Conservation (phyloP, 1,139 yeast species). For the Lodderomyces parapsilosis region DNA sequence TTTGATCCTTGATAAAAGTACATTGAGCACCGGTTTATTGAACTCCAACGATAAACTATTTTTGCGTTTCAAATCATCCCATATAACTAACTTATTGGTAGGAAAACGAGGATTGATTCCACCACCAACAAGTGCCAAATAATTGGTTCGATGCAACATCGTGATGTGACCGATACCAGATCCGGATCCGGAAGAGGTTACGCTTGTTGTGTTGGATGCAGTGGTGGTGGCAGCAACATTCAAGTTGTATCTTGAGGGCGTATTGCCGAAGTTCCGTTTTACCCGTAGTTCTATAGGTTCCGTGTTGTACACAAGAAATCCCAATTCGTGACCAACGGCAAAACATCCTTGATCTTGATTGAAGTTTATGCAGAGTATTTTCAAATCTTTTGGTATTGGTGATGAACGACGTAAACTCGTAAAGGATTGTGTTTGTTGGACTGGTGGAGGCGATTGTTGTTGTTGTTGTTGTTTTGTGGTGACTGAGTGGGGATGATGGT, state of each 20-base stretch:
- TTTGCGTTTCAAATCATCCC: constrained; percentile 87
- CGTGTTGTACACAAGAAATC: constrained; percentile 83
- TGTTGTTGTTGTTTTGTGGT: not conserved
- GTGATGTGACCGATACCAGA: constrained; percentile 73
- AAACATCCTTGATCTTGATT: constrained; percentile 92
- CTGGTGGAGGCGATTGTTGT: not conserved
- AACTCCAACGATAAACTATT: constrained; percentile 77
- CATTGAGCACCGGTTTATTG: constrained; percentile 69
- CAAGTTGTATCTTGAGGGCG: constrained; percentile 1
- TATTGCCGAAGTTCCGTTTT: constrained; percentile 49
- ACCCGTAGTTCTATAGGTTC: constrained; percentile 85
- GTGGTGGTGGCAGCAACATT: no score
- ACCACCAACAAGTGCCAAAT: constrained; percentile 86
- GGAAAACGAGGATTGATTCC: constrained; percentile 79
- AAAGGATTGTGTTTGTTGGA: not conserved
- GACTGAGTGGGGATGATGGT: not conserved
- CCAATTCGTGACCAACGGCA: constrained; percentile 77
- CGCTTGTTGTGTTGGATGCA: not conserved
- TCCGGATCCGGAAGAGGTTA: constrained; percentile 17
- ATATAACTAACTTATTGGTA: constrained; percentile 71
- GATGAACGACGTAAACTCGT: not conserved
- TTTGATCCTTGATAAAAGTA: constrained; percentile 69
- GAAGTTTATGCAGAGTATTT: constrained; percentile 61
- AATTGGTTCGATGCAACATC: constrained; percentile 89
- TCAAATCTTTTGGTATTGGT: constrained; percentile 9